Conservation (phyloP, 495 filamentous ascomycete genomes). For the Immersiella caudata region DNA sequence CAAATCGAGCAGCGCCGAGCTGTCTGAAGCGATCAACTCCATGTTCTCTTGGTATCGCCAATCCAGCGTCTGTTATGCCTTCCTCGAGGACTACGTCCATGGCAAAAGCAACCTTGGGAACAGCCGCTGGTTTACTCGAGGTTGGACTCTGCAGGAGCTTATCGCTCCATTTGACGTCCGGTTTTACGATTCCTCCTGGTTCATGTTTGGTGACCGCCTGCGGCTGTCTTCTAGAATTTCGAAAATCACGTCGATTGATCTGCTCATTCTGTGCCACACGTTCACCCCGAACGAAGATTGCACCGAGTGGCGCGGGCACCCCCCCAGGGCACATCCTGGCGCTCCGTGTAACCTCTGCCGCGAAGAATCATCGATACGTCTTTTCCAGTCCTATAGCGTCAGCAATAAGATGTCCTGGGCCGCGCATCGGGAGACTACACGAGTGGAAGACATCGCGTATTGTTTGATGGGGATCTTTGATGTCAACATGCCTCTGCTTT, state of each 20-base stretch:
- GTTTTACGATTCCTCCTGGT: slow-evolving; percentile 14
- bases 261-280: neutral
- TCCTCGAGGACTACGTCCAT: neutral
- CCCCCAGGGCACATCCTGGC: neutral
- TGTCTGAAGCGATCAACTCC: neutral
- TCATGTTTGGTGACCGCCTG: neutral
- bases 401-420: slow-evolving; percentile 27
- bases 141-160: slow-evolving; percentile 18
- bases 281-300: neutral
- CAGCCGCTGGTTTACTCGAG: slow-evolving; percentile 8
- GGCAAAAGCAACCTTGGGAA: neutral
- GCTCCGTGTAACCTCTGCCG: too few species aligned
- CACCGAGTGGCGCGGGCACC: neutral
- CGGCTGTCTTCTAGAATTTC: neutral
- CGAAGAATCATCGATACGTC: neutral
- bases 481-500: slow-evolving; percentile 26
- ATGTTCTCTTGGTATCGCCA: neutral
- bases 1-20: neutral
- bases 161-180: slow-evolving; percentile 10
- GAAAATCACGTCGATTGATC: neutral
- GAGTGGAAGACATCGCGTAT: slow-evolving; percentile 28
- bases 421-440: slow-evolving; percentile 19
- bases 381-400: neutral
- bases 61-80: neutral
- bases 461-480: slow-evolving; percentile 27